Evolutionary conservation across 768 basidiomycete genomes (phyloP), one percentile per base, ranked within the genome.

Genomic region (Trichaptum fuscoviolaceum): DNA sequence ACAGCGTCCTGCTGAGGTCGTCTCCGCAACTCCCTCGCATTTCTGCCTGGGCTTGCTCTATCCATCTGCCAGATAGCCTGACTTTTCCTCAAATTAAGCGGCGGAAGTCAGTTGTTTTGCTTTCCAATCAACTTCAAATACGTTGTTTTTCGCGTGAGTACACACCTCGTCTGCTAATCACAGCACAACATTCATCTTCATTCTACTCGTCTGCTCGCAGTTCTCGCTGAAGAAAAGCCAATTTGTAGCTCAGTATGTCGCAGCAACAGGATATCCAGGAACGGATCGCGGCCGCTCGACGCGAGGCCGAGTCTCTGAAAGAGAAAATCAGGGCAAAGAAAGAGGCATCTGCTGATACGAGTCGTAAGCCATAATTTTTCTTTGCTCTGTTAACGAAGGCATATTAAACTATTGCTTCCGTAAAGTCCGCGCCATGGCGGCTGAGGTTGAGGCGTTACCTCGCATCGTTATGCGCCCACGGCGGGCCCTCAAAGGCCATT

Each of bases 301-400:
- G 97, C 76, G 97, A 99, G 79, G 95, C 95, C 59, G 96, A 99
- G 79, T 91, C 87, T 75, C 78, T 99, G 80, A 99, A 97, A 82
- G 97, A 99, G 85, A 96, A 96, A 87, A 99, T 99, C 76, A 85
- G 96, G 74, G 90, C 93, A 62, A 96, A 93, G 79, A 91, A 89
- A 75, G 97, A 99, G 78, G 93, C 95, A 67, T 93, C 95, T 62
- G 95, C 93, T n/a, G 96, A 99, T 79, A 97, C 96, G 20, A 96
- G 93, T 75, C 81, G 96, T 99, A 75, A 80, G 95, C 89, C 34
- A 30, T 66, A 42, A 64, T 63, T 58, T 52, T 24, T n/a, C 58
- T 60, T 9, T 25, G 6, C 20, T 57, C 67, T 58, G 36, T 63
- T 62, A 62, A 64, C 64, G 30, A 34, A 68, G 36, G 63, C n/a